phyloP scores from a whole-genome alignment of 768 basidiomycete genomes.

The Krasilnikovozyma curviuscula region DNA sequence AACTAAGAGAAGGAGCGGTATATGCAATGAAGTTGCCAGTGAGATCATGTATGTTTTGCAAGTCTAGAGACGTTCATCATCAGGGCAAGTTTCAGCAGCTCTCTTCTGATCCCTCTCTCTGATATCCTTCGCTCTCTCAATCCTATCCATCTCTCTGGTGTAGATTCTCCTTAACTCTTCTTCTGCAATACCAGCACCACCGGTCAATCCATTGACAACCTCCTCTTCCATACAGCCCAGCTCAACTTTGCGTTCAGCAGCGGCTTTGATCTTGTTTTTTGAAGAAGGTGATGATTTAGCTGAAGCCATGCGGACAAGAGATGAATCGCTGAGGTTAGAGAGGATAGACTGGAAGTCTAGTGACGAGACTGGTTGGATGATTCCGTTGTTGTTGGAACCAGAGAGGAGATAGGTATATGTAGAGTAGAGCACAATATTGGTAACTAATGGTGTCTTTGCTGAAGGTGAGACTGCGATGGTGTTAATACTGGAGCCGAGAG shows the following conservation, averaged over 20 bases:
- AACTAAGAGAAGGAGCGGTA: no score
- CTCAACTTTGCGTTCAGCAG: constrained; percentile 16
- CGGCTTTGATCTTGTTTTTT: constrained; percentile 12
- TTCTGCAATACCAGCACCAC: constrained; percentile 17
- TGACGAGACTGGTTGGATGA: constrained; percentile 23
- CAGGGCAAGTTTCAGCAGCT: no score
- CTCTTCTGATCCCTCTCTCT: constrained; percentile 1
- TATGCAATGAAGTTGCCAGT: no score
- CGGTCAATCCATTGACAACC: constrained; percentile 17
- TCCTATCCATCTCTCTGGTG: constrained; percentile 6
- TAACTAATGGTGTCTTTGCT: background rate
- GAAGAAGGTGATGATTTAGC: background rate
- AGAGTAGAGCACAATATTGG: constrained; percentile 18
- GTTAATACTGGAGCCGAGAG: constrained; percentile 1
- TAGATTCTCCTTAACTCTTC: constrained; percentile 21
- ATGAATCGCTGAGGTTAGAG: constrained; percentile 23
- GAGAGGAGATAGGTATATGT: constrained; percentile 24
- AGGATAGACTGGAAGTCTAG: constrained; percentile 26
- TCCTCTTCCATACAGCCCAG: constrained; percentile 21
- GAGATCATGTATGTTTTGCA: no score
- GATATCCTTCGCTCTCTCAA: constrained; percentile 1
- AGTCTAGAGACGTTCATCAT: no score
- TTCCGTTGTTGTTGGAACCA: constrained; percentile 18
- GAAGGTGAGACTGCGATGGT: background rate
- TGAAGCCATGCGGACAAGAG: constrained; percentile 18